Conservation (phyloP, 139 green algal genomes). For the Trebouxia sp. region DNA sequence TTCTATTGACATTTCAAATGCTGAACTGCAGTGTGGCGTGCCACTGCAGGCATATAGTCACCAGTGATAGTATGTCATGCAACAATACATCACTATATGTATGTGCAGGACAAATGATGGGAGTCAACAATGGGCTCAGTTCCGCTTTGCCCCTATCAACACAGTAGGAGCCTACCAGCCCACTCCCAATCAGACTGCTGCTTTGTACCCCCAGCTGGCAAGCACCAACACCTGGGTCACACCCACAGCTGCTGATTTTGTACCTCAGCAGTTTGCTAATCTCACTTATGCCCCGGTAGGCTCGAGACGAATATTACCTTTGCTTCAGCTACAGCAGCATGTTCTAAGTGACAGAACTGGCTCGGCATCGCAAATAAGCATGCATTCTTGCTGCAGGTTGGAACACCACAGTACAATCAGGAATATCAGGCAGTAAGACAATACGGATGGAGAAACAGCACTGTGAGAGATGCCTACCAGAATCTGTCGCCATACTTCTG, state of each 20-base stretch:
- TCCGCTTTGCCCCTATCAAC: conserved; percentile 12
- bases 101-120: not conserved
- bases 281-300: not conserved
- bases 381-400: too few relatives aligned
- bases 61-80: not conserved
- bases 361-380: too few relatives aligned
- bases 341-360: too few relatives aligned
- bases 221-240: conserved; percentile 15
- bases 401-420: not conserved
- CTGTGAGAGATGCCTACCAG: not conserved
- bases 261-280: conserved; percentile 5
- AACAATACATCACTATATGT: too few relatives aligned
- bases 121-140: conserved; percentile 7
- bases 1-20: too few relatives aligned
- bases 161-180: conserved; percentile 12
- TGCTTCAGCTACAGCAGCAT: not conserved
- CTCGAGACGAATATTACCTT: not conserved
- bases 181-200: not conserved
- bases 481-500: not conserved
- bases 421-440: not conserved
- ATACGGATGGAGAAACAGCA: not conserved
- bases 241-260: not conserved
- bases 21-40: not conserved
- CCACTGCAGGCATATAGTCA: not conserved
- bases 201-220: conserved; percentile 13